phyloP scores from a whole-genome alignment of 1,284 basidiomycete genomes.

The Sanghuangporus baumii region DNA sequence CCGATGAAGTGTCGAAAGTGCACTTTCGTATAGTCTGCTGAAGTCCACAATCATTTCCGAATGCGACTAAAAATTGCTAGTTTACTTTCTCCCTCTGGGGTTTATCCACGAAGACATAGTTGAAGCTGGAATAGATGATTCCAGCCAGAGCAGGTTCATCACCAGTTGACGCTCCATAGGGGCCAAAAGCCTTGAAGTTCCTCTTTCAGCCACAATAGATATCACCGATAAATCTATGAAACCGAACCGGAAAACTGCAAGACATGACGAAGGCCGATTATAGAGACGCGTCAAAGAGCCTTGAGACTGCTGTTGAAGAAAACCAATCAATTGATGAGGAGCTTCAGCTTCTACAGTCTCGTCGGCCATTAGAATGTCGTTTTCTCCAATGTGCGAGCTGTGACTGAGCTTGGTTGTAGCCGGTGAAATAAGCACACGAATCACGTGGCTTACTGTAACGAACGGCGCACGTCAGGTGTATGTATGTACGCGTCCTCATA shows the following conservation, averaged over 20 bases:
- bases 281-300: conserved; percentile 83
- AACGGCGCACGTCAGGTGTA: no score
- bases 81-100: conserved; percentile 66
- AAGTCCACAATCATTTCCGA: conserved; percentile 8
- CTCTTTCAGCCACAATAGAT: conserved; percentile 6
- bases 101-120: conserved; percentile 85
- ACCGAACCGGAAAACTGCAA: conserved; percentile 84
- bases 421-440: not conserved
- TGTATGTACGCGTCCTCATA: not conserved
- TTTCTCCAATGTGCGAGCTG: not conserved
- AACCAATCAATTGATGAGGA: conserved; percentile 67
- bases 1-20: conserved; percentile 59
- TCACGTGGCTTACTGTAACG: not conserved
- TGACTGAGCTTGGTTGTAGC: not conserved
- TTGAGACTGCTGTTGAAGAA: conserved; percentile 84
- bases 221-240: conserved; percentile 5
- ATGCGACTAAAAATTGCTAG: conserved; percentile 3
- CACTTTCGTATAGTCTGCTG: conserved; percentile 66
- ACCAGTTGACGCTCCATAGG: conserved; percentile 87
- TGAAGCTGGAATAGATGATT: conserved; percentile 61
- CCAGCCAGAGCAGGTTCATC: conserved; percentile 90
- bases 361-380: not conserved
- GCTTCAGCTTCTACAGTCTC: conserved; percentile 1
- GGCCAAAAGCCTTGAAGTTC: conserved; percentile 62
- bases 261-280: conserved; percentile 85